Percentiles rank a stretch among this genome's conserved stretches.
Evolutionary conservation across 2,329 filamentous ascomycete species (phyloP).

Genomic region (Bretziella fagacearum): DNA sequence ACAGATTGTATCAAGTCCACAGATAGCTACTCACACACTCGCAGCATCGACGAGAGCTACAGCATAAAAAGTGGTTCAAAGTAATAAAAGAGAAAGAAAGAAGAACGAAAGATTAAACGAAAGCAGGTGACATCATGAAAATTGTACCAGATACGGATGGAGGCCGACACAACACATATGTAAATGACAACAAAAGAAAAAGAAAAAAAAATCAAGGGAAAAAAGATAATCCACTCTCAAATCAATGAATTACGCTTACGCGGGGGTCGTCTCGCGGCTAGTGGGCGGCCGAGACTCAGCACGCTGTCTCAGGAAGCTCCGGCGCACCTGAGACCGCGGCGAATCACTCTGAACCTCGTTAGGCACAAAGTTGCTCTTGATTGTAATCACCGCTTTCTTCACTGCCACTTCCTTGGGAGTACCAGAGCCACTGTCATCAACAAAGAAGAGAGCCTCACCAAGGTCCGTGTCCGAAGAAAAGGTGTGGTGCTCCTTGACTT

Average conservation of each 20-base stretch:
- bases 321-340: conserved; percentile 31
- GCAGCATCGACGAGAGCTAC: no score
- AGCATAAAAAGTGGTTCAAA: no score
- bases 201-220: not conserved
- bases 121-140: no score
- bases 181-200: not conserved
- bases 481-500: conserved; percentile 69
- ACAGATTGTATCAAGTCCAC: not conserved
- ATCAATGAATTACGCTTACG: conserved; percentile 4
- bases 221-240: not conserved
- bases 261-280: conserved; percentile 29
- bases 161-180: not conserved
- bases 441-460: conserved; percentile 74
- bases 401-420: conserved; percentile 58
- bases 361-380: conserved; percentile 55
- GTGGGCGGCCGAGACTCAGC: conserved; percentile 16
- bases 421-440: conserved; percentile 59
- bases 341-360: conserved; percentile 25
- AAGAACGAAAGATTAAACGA: no score
- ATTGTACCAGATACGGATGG: no score
- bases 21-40: no score
- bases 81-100: no score
- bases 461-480: conserved; percentile 72
- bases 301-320: conserved; percentile 39
- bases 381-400: conserved; percentile 52